A percentile compares a stretch with the other conserved stretches of the same genome.
Conservation (phyloP, 2,329 filamentous ascomycete genomes). For the Kalmusia sp. region DNA sequence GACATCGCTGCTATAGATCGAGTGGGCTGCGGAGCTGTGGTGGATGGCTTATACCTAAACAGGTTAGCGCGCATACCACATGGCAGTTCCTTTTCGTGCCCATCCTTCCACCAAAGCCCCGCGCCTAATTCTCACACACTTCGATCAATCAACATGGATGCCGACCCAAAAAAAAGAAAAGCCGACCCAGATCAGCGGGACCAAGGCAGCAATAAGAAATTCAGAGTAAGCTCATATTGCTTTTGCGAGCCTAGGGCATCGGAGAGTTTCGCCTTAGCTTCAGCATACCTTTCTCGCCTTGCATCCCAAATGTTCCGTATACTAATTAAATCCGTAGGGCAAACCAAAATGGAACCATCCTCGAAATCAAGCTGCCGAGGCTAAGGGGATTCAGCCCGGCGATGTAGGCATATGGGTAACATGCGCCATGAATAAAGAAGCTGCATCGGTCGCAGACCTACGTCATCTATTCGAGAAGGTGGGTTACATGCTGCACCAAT, state of each 20-base stretch:
- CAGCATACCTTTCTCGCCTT: conserved; percentile 21
- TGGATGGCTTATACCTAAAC: background rate
- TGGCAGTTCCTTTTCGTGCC: conserved; percentile 3
- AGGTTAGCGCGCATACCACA: background rate
- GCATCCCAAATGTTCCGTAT: conserved; percentile 20
- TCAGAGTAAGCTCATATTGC: conserved; percentile 43
- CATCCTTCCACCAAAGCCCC: background rate
- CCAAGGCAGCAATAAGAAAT: conserved; percentile 41
- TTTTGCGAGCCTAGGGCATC: conserved; percentile 18
- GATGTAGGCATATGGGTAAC: conserved; percentile 81
- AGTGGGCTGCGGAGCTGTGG: too few species aligned
- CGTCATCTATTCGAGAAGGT: conserved; percentile 71
- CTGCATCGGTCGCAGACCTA: conserved; percentile 72
- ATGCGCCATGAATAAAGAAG: conserved; percentile 74
- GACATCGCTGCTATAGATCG: too few species aligned
- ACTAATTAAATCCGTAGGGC: conserved; percentile 37
- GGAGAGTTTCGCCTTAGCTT: conserved; percentile 20
- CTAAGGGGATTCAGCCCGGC: conserved; percentile 65
- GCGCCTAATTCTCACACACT: background rate
- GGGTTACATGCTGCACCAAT: conserved; percentile 27
- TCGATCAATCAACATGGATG: conserved; percentile 21
- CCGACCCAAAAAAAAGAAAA: conserved; percentile 45
- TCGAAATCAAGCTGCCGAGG: conserved; percentile 40
- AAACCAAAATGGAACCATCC: conserved; percentile 55
- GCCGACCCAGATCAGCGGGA: conserved; percentile 35